Base-by-base conservation (phyloP, 2,329 filamentous ascomycete genomes). In the Fusarium mangiferae region DNA sequence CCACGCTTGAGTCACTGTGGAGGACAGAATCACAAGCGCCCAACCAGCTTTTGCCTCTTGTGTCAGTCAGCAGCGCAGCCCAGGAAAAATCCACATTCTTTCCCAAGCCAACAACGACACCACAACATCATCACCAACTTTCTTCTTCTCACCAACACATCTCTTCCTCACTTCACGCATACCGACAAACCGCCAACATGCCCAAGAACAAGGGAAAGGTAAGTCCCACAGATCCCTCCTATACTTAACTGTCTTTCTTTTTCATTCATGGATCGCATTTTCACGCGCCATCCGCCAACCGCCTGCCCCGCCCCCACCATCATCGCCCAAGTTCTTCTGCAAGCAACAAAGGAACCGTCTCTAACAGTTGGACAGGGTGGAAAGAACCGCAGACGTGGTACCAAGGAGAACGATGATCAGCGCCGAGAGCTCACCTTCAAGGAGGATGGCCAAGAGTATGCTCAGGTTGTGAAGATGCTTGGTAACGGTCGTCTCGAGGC, bases 141-240 rank as follows among this genome's bases (percentile, higher is more conserved):
- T 66, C 73, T 61, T 49, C 66, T 55, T 26, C 54, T 35, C 55
- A 52, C 48, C 64, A 51, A 62, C 61, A 51, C 41, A 41, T 52
- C 38, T 48, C 61, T 61, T 49, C 44, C 49, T 44, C 49, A 66
- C 44, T 62, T 64, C 64, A 66, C 42, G 62, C 52, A 63, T 46
- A 60, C 55, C 14, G 15, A 58, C 38, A 71, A 63, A 58, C 59
- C 49, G 73, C 68, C 81, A 91, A 85, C 73, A 98, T 98, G 95
- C 95, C 95, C 82, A 98, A 98, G 94, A 98, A 98, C 85, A 98
- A 98, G 92, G 95, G 95, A 95, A 98, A 98, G 88, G 95, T 97
- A 88, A 61, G 57, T 24, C 83, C 89, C 49, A 48, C 24, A 20
- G 10, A 20, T 15, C 9, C 46, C 17, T 28, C 20, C 17, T 39